A percentile compares a stretch with the other conserved stretches of the same genome.
Conservation (phyloP, 176 grass and related monocot species). For the Pontederia crassipes region DNA sequence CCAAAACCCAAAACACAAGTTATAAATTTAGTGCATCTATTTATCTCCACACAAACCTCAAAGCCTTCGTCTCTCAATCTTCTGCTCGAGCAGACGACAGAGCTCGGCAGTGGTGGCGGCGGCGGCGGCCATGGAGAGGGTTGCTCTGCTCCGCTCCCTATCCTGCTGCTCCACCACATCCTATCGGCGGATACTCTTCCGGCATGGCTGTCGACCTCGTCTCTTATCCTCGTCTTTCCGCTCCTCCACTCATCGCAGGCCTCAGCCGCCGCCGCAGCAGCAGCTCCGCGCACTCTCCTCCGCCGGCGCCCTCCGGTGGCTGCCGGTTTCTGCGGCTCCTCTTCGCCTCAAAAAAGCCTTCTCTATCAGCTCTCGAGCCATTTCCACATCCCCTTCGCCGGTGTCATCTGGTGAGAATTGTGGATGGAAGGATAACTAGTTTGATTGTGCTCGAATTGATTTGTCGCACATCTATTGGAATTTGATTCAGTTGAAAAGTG, state of each 20-base stretch:
- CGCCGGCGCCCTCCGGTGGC: conserved; percentile 18
- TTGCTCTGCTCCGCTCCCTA: conserved; percentile 75
- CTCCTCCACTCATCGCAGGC: conserved; percentile 15
- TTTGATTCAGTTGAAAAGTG: too few relatives aligned
- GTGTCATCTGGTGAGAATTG: conserved; percentile 42
- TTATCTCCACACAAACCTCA: background rate
- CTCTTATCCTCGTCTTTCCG: conserved; percentile 18
- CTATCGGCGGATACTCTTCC: conserved; percentile 45
- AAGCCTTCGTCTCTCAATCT: background rate
- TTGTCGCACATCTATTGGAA: background rate
- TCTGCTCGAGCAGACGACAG: background rate
- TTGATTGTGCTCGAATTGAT: background rate
- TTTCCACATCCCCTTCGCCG: conserved; percentile 67
- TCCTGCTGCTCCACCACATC: conserved; percentile 39
- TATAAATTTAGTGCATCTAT: background rate
- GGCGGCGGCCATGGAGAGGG: conserved; percentile 66
- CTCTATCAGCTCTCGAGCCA: conserved; percentile 41
- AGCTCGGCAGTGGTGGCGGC: background rate
- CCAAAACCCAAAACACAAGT: background rate
- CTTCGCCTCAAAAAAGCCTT: conserved; percentile 18
- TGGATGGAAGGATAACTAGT: background rate
- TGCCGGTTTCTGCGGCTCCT: conserved; percentile 18
- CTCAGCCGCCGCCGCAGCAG: conserved; percentile 5
- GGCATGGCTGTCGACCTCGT: conserved; percentile 27
- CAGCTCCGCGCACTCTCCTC: conserved; percentile 33